These are phyloP conservation scores for Thielaviopsis punctulata DNA, from an alignment of 2,329 filamentous ascomycete genomes.

Conservation along the genomic window DNA sequence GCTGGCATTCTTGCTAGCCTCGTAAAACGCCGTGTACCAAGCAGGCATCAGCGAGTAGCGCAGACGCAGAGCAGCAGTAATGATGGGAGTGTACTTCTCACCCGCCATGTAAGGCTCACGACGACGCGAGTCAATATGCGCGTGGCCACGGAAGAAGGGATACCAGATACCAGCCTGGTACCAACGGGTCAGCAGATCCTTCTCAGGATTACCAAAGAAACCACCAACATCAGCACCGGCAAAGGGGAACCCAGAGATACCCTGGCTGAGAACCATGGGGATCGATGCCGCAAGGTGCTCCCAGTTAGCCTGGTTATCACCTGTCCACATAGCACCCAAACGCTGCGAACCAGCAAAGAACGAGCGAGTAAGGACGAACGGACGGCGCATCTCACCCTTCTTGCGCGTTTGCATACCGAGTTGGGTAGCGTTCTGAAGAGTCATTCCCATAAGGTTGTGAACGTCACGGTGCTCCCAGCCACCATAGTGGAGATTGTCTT, in stretches of 20 bases:
- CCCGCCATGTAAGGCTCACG: constrained; percentile 82
- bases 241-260: constrained; percentile 86
- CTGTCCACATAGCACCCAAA: constrained; percentile 93
- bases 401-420: constrained; percentile 70
- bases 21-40: constrained; percentile 95
- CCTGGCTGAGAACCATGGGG: constrained; percentile 86
- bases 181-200: constrained; percentile 83
- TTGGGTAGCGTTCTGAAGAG: constrained; percentile 87
- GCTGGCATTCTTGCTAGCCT: constrained; percentile 64
- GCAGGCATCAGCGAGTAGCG: constrained; percentile 78
- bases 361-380: constrained; percentile 82
- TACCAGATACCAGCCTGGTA: constrained; percentile 96
- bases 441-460: constrained; percentile 91
- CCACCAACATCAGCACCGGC: constrained; percentile 90
- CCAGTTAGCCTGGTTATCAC: constrained; percentile 92
- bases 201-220: constrained; percentile 93
- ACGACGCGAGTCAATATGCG: constrained; percentile 87
- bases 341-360: constrained; percentile 88
- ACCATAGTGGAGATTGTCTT: constrained; percentile 83
- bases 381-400: constrained; percentile 67
- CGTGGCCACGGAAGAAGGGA: constrained; percentile 93
- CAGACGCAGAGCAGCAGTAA: constrained; percentile 72
- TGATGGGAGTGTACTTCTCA: constrained; percentile 71
- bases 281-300: constrained; percentile 74
- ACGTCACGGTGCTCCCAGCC: constrained; percentile 95